Evolutionary conservation across 345 rosid species (phyloP), one percentile per base, ranked within the genome.

Genomic region (Triadica sebifera): DNA sequence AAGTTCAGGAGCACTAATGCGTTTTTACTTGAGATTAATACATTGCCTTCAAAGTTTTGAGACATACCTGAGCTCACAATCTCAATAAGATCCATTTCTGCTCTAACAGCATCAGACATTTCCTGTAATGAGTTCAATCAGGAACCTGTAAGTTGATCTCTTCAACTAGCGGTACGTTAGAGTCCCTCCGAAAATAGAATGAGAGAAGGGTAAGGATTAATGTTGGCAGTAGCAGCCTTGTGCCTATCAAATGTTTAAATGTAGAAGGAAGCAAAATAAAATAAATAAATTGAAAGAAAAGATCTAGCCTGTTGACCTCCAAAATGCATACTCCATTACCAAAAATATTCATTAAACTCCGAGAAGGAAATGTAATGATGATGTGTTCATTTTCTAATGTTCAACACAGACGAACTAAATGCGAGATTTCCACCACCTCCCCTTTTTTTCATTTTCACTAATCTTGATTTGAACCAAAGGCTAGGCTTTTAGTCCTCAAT

Each of bases 31-130:
- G 34, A 29, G 2, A 29, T 29, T 29, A n/a, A 43, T 6, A 6
- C 10, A 1, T 43, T 11, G 12, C 45, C 4, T 6, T 6, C 20
- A 53, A 24, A 17, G 45, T 6, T 66, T 46, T 39, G 7, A 24
- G 9, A 38, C 82, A 74, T 59, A 91, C 96, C 98, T 79, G 89
- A 69, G 56, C 74, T 77, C 65, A 89, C 78, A 81, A 89, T 91
- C 71, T 85, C 94, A 50, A 86, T 81, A 85, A 93, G 98, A 84
- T 93, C 96, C 65, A 68, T 68, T 19, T 89, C 86, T 49, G 60
- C 76, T 68, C 70, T 63, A 20, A 74, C 82, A 0, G 43, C 64
- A 52, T 83, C 85, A 37, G 85, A 64, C 63, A 49, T 78, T 73
- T 17, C 81, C 90, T 89, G 87, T 68, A 76, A 77, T 58, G 64